These are phyloP conservation scores for Heterobasidion annosum DNA, from an alignment of 1,284 basidiomycete species.

Conservation along the genomic window DNA sequence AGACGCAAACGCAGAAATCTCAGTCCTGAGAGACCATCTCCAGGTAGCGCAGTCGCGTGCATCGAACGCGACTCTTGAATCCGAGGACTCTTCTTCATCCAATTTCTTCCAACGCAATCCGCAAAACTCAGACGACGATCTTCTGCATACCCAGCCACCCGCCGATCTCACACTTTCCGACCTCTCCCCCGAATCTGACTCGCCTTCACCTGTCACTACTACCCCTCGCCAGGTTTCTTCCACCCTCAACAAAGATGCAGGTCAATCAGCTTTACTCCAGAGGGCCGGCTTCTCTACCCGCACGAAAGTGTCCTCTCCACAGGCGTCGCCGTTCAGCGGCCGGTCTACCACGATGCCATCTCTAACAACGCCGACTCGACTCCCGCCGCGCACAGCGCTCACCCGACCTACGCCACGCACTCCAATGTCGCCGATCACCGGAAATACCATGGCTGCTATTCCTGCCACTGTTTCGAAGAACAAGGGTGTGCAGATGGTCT, in stretches of 20 bases:
- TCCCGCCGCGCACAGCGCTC: conserved; percentile 35
- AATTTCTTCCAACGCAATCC: conserved; percentile 18
- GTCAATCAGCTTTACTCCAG: conserved; percentile 40
- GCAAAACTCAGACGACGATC: conserved; percentile 38
- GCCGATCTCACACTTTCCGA: conserved; percentile 56
- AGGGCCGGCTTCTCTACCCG: conserved; percentile 40
- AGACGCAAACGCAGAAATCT: conserved; percentile 84
- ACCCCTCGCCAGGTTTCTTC: conserved; percentile 26
- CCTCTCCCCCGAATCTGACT: conserved; percentile 35
- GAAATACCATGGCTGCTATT: conserved; percentile 25
- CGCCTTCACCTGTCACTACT: conserved; percentile 13
- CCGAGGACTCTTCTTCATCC: conserved; percentile 14
- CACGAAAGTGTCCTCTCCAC: conserved; percentile 29
- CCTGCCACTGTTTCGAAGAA: conserved; percentile 47
- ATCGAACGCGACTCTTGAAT: conserved; percentile 12
- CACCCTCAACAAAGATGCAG: conserved; percentile 26
- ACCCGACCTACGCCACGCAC: conserved; percentile 37
- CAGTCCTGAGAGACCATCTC: conserved; percentile 74
- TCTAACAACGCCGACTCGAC: conserved; percentile 34
- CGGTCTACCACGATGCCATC: conserved; percentile 50
- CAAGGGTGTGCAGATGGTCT: conserved; percentile 82
- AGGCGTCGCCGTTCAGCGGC: conserved; percentile 34
- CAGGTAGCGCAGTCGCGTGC: conserved; percentile 27
- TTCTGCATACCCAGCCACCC: conserved; percentile 48
- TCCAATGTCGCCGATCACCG: conserved; percentile 30